These are phyloP conservation scores for Exsudoporus floridanus DNA, from an alignment of 1,284 basidiomycete genomes.

Conservation along the genomic window DNA sequence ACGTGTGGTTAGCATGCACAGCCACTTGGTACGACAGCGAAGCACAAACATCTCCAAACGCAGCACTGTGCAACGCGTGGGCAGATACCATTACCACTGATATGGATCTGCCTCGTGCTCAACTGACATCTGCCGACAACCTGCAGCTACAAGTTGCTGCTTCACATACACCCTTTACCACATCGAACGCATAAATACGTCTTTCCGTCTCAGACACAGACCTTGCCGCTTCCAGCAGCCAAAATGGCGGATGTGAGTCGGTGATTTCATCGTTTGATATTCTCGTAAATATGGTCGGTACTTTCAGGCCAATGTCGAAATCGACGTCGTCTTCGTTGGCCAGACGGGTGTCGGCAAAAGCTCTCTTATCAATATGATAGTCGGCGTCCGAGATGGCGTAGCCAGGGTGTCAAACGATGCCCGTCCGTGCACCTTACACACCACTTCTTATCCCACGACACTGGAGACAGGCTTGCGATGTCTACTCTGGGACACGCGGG, in stretches of 20 bases:
- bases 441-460: constrained; percentile 9
- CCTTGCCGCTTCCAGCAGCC: background rate
- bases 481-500: constrained; percentile 29
- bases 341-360: constrained; percentile 31
- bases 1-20: constrained; percentile 2
- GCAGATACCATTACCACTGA: constrained; percentile 9
- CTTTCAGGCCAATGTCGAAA: constrained; percentile 9
- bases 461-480: constrained; percentile 8
- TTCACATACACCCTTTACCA: constrained; percentile 4
- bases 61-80: background rate
- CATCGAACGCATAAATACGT: constrained; percentile 1
- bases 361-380: constrained; percentile 29
- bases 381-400: constrained; percentile 8
- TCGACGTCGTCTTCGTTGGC: constrained; percentile 27
- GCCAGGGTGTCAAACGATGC: constrained; percentile 23
- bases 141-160: background rate
- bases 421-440: constrained; percentile 20
- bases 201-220: background rate
- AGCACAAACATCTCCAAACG: constrained; percentile 12
- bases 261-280: background rate
- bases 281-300: constrained; percentile 2
- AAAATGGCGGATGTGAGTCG: constrained; percentile 24
- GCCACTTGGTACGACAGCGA: constrained; percentile 5
- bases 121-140: background rate
- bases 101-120: constrained; percentile 32